A percentile compares a stretch with the other conserved stretches of the same genome.
Evolutionary conservation across 2,329 filamentous ascomycete genomes (phyloP).

Genomic region (Trichocomaceae sp.): DNA sequence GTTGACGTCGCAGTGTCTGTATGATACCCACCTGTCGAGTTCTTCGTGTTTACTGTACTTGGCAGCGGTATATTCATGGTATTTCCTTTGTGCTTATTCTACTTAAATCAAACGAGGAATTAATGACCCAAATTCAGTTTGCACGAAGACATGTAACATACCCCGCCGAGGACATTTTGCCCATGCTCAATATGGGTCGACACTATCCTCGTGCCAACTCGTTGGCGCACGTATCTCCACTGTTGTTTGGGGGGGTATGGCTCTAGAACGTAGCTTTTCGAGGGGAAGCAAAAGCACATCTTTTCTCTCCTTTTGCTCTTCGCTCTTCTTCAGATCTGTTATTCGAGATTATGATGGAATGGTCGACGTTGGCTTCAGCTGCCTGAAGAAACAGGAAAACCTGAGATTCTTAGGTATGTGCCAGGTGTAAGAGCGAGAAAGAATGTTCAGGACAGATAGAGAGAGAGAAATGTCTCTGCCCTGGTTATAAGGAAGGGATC

Average conservation of each 20-base stretch:
- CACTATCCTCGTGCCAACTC: neutral
- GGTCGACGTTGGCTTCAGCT: neutral
- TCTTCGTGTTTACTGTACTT: neutral
- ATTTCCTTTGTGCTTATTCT: neutral
- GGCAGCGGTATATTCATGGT: neutral
- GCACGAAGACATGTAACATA: neutral
- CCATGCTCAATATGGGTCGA: constrained; percentile 15
- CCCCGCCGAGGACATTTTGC: neutral
- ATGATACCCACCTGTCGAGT: neutral
- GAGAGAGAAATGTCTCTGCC: neutral
- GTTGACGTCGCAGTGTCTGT: neutral
- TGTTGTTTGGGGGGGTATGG: neutral
- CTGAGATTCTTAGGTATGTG: neutral
- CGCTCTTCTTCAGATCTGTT: neutral
- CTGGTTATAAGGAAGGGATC: neutral
- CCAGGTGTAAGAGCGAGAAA: neutral
- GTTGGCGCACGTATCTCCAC: neutral
- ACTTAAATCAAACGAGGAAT: neutral
- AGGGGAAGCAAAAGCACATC: constrained; percentile 6
- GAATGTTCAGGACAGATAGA: neutral
- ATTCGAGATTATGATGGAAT: neutral
- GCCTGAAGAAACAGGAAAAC: neutral
- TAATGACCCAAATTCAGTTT: neutral
- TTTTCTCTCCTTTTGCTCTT: neutral
- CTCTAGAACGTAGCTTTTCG: neutral